Evolutionary conservation across 2,329 filamentous ascomycete species (phyloP), one percentile per base, ranked within the genome.

Genomic region (Harringtonia aguacate): DNA sequence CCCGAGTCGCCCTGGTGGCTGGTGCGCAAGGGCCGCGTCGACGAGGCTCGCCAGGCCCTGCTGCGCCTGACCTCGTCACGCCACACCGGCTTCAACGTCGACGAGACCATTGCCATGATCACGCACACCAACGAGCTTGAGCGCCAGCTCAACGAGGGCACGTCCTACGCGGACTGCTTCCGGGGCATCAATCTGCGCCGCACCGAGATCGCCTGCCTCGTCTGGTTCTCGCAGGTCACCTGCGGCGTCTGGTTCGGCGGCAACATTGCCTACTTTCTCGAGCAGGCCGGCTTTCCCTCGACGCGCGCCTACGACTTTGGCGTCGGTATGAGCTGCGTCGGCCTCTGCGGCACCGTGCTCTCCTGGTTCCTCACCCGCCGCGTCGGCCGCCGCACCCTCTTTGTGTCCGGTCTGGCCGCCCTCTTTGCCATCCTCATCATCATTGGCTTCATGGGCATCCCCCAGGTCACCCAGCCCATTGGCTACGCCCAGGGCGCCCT

Each of bases 41-140:
- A 61, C 0, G 66, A 70, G 24, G 69, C 69, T 1, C 59, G 63
- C 37, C 48, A 50, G 12, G 57, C 63, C 3, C 53, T 72, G 43
- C 56, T 58, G 2, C 54, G 61, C 22, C 53, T 80, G 43, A 67
- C 64, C 5, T 55, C 57, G 13, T 24, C 36, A 6, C 6, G 9
- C 3, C 22, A n/a, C 31, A 15, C 42, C 31, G 53, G 39, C 13
- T 47, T 47, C 18, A 39, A 53, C 18, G 44, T 47, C 4, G 53
- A 52, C n/a, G 53, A 56, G 34, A 59, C 69, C 5, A 58, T 67
- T 21, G 64, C 70, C 44, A 68, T 68, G n/a, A 78, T 80, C 54
- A 59, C 69, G 20, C 69, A 79, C 51, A 81, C 77, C 0, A 73
- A 78, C 48, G 64, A 69, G 45, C 60, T 77, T 3, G 76, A 80